Evolutionary conservation across 2,329 filamentous ascomycete genomes (phyloP).

Genomic region (Diaporthe caulivora): DNA sequence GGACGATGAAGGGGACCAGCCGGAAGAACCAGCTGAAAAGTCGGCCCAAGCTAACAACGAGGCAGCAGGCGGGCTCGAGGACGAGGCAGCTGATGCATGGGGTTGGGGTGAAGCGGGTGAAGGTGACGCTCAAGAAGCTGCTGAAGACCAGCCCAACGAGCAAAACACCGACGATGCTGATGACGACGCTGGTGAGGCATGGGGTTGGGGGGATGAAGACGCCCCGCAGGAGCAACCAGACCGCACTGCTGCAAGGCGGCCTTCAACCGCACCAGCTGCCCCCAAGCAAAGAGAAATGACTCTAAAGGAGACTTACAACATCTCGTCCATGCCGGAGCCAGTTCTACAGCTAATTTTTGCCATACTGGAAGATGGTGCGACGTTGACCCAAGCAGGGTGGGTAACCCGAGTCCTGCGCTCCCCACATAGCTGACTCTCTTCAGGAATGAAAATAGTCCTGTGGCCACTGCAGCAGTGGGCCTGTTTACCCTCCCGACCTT

Average conservation of each 20-base stretch:
- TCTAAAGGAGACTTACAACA: constrained; percentile 86
- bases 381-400: constrained; percentile 66
- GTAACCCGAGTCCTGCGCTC: neutral
- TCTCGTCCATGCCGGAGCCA: constrained; percentile 87
- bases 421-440: constrained; percentile 37
- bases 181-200: constrained; percentile 73
- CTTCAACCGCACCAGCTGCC: constrained; percentile 41
- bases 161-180: constrained; percentile 43
- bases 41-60: constrained; percentile 36
- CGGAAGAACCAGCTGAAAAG: constrained; percentile 42
- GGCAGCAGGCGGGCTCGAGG: constrained; percentile 46
- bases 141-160: constrained; percentile 42
- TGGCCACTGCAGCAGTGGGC: constrained; percentile 76
- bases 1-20: constrained; percentile 74
- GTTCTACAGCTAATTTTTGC: constrained; percentile 76
- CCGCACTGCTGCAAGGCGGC: constrained; percentile 33
- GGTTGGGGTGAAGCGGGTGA: constrained; percentile 50
- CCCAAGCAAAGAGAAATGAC: constrained; percentile 74
- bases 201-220: constrained; percentile 87
- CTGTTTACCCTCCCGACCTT: constrained; percentile 80
- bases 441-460: constrained; percentile 63
- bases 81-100: constrained; percentile 54
- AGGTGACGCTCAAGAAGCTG: constrained; percentile 43
- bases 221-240: constrained; percentile 48
- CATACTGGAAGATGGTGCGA: constrained; percentile 71